Percentiles rank a stretch among this genome's conserved stretches.
These are phyloP conservation scores for Citrus medica DNA, from an alignment of 345 rosid genomes.

Conservation along the genomic window DNA sequence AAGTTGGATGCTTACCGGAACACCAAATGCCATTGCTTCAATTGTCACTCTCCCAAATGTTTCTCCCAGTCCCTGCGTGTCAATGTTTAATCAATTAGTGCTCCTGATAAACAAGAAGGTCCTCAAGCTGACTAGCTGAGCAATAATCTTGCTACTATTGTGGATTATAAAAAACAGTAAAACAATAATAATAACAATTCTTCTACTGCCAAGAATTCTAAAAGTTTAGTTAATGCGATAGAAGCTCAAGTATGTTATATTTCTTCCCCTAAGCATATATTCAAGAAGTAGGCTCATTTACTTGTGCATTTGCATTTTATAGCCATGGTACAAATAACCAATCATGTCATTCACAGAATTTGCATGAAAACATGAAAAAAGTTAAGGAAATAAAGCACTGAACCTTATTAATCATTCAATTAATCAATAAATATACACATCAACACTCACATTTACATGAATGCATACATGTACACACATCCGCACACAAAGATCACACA, in stretches of 20 bases:
- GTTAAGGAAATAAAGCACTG: not conserved
- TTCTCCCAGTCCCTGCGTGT: constrained; percentile 79
- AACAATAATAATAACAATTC: not conserved
- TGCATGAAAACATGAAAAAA: not conserved
- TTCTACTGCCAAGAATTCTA: not conserved
- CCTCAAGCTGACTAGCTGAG: not conserved
- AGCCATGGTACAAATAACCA: not conserved
- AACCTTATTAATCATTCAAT: not conserved
- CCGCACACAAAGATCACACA: not conserved
- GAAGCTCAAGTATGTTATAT: not conserved
- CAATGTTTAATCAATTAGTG: constrained; percentile 7
- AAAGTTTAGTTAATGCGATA: not conserved
- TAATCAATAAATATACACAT: not conserved
- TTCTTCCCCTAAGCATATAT: not conserved
- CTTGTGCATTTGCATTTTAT: not conserved
- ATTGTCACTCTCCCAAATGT: constrained; percentile 98
- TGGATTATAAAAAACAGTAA: not conserved
- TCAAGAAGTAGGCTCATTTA: not conserved
- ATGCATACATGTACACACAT: not conserved
- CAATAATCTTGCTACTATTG: not conserved
- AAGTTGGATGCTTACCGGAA: constrained; percentile 49
- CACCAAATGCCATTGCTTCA: constrained; percentile 97
- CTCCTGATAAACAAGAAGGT: not conserved
- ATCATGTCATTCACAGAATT: not conserved
- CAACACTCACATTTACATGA: not conserved